Base-by-base conservation (phyloP, 2,329 filamentous ascomycete genomes). In the Lachnellula arida region DNA sequence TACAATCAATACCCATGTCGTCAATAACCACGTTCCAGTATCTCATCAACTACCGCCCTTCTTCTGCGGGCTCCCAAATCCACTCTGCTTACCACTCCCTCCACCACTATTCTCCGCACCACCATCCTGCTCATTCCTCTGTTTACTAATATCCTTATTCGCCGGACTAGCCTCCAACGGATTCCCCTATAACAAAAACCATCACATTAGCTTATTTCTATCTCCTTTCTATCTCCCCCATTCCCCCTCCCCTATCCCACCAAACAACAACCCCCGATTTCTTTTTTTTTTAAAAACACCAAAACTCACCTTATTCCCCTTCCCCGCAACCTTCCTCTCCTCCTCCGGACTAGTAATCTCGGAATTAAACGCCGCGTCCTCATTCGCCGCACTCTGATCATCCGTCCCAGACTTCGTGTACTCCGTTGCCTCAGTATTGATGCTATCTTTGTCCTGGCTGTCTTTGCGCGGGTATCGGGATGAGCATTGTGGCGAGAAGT, bases 341-440 rank as follows among this genome's bases (percentile, higher is more conserved):
- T 72, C 67, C 67, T 91, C 85, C 0, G 90, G 90, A 19, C 78
- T 74, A 25, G 88, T 92, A 69, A 81, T 82, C 54, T 77, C 72
- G 0, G 85, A 82, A 68, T 90, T 79, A 71, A 89, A 95, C 1
- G 91, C 86, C 0, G 85, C 79, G 43, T 85, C 77, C 3, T 75
- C 69, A 55, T 80, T 75, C 32, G 78, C 74, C 0, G 79, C 77
- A 0, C 85, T 79, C 12, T 74, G 73, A 44, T 81, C 77, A 46
- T 85, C 89, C 0, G 81, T 82, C 3, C 83, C 87, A 49, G 82
- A 84, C 67, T 86, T 83, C 55, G 82, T 82, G 72, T 86, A 82
- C 68, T 95, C 89, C 53, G 79, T 82, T 2, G 80, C 73, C 35
- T 81, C 77, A 0, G 87, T 84, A 56, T 87, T 81, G 35, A 95